These are phyloP conservation scores for Pleomassaria siparia DNA, from an alignment of 2,329 filamentous ascomycete genomes.

Conservation along the genomic window DNA sequence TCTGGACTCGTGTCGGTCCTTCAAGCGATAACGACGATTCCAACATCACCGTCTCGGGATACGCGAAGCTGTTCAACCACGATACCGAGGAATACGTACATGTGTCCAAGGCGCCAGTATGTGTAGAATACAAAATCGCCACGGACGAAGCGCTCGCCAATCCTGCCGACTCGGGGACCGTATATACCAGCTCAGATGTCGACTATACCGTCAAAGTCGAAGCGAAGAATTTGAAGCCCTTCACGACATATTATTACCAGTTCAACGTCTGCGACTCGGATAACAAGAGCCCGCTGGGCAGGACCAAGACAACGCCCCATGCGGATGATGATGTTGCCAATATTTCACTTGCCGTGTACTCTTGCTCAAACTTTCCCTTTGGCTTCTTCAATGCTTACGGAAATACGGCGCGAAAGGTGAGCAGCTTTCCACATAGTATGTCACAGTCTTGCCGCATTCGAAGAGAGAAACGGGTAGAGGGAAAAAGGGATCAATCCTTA, in stretches of 20 bases:
- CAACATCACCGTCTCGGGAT: slow-evolving; percentile 58
- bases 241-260: slow-evolving; percentile 69
- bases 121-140: slow-evolving; percentile 66
- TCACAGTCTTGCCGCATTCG: no score
- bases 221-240: slow-evolving; percentile 62
- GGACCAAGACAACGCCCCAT: slow-evolving; percentile 69
- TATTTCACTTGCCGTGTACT: slow-evolving; percentile 68
- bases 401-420: slow-evolving; percentile 37
- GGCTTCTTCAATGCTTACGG: slow-evolving; percentile 55
- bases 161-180: slow-evolving; percentile 59
- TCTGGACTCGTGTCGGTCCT: slow-evolving; percentile 41
- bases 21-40: slow-evolving; percentile 44
- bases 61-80: slow-evolving; percentile 56
- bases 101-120: slow-evolving; percentile 63
- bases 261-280: slow-evolving; percentile 68
- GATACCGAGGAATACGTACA: slow-evolving; percentile 55
- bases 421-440: not conserved
- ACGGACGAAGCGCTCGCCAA: slow-evolving; percentile 50
- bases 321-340: slow-evolving; percentile 58
- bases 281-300: slow-evolving; percentile 62
- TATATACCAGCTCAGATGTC: slow-evolving; percentile 71
- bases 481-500: no score
- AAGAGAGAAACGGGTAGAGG: no score
- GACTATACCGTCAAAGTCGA: slow-evolving; percentile 78
- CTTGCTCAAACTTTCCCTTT: slow-evolving; percentile 59